A percentile compares a stretch with the other conserved stretches of the same genome.
Conservation (phyloP, 2,329 filamentous ascomycete genomes). For the Monilinia polystroma region DNA sequence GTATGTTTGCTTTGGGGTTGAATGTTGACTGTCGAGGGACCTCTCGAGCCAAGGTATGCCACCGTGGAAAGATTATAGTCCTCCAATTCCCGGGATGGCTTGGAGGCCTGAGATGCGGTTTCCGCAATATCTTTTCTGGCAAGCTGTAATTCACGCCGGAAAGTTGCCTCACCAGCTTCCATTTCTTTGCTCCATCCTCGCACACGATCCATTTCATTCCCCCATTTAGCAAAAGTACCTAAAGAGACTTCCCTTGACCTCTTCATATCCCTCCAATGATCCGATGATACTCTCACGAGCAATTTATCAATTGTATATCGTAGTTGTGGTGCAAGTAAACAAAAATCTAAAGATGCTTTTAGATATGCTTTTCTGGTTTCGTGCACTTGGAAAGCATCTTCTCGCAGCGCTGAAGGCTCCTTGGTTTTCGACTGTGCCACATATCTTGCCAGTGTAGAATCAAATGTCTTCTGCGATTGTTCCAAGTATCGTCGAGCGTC, state of each 20-base stretch:
- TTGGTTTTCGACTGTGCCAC: constrained; percentile 86
- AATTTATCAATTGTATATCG: constrained; percentile 82
- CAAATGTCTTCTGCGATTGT: constrained; percentile 77
- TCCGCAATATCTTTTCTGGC: constrained; percentile 83
- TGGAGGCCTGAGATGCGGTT: constrained; percentile 64
- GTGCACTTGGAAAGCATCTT: constrained; percentile 94
- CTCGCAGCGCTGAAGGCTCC: constrained; percentile 83
- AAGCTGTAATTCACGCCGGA: constrained; percentile 75
- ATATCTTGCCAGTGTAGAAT: constrained; percentile 78
- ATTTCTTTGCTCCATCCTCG: constrained; percentile 92
- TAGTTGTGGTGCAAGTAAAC: constrained; percentile 80
- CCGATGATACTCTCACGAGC: constrained; percentile 78
- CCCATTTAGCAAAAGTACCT: constrained; percentile 63
- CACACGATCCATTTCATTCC: constrained; percentile 83
- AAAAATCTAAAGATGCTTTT: constrained; percentile 91
- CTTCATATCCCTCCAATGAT: constrained; percentile 86
- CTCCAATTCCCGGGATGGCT: constrained; percentile 88
- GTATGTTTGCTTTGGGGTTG: constrained; percentile 52
- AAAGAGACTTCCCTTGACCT: constrained; percentile 64
- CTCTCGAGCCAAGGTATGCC: constrained; percentile 72
- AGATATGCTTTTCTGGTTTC: constrained; percentile 89
- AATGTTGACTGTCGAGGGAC: constrained; percentile 57
- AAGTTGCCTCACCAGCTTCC: constrained; percentile 81
- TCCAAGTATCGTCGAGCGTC: constrained; percentile 77
- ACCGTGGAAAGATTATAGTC: constrained; percentile 90